Percentiles rank a stretch among this genome's conserved stretches.
Conservation (phyloP, 345 rosid genomes). For the Brassica napus region DNA sequence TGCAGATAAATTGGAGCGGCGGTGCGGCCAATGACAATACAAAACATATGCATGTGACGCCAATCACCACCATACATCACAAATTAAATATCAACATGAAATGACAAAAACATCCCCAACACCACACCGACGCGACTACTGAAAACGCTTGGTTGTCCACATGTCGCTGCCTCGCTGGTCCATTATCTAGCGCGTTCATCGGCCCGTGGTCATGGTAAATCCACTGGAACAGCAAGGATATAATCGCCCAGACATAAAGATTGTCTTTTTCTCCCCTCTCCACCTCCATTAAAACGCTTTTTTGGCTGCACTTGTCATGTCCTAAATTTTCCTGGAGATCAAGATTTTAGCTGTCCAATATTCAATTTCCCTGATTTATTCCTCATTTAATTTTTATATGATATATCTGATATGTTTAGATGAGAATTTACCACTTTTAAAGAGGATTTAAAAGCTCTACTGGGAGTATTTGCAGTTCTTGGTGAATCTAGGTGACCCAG, state of each 20-base stretch:
- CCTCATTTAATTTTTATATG: neutral
- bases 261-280: conserved; percentile 25
- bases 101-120: conserved; percentile 19
- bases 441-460: neutral
- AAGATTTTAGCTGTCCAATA: conserved; percentile 16
- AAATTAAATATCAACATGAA: neutral
- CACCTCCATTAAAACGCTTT: conserved; percentile 22
- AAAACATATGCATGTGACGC: conserved; percentile 36
- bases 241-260: neutral
- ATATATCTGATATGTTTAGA: neutral
- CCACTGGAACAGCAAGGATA: neutral
- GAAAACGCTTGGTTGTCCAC: conserved; percentile 31
- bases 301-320: conserved; percentile 29
- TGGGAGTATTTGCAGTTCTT: conserved; percentile 14
- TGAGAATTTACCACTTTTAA: neutral
- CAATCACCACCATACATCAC: conserved; percentile 34
- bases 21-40: conserved; percentile 14
- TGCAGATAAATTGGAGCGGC: conserved; percentile 29
- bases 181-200: conserved; percentile 22
- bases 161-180: conserved; percentile 8
- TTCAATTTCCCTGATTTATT: neutral
- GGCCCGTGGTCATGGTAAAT: conserved; percentile 19
- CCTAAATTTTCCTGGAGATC: conserved; percentile 26
- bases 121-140: conserved; percentile 36
- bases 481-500: neutral